Evolutionary conservation across 306 rosid genomes (phyloP).

Genomic region (Lathyrus sativus): DNA sequence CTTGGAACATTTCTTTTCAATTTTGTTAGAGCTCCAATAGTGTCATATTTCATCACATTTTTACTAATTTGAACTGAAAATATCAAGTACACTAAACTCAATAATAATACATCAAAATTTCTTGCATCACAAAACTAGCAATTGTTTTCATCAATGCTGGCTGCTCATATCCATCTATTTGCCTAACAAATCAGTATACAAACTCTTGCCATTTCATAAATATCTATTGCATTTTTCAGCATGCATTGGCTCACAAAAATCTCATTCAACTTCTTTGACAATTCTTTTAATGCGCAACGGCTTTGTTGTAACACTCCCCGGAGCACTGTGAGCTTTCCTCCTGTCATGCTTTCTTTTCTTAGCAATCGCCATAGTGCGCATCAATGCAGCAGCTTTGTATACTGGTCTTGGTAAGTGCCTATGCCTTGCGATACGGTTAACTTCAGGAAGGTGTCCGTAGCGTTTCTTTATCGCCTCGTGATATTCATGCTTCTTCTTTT

Average conservation of each 20-base stretch:
- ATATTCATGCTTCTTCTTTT: constrained; percentile 76
- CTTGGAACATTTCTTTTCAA: not conserved
- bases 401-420: constrained; percentile 76
- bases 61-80: constrained; percentile 12
- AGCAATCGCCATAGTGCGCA: constrained; percentile 63
- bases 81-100: not conserved
- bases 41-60: not conserved
- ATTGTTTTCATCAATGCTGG: constrained; percentile 22
- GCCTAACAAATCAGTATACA: constrained; percentile 6
- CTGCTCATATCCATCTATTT: constrained; percentile 27
- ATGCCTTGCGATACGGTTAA: constrained; percentile 82
- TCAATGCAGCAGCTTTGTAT: constrained; percentile 59
- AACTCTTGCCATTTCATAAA: constrained; percentile 21
- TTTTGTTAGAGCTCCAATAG: not conserved
- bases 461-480: constrained; percentile 83
- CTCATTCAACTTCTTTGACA: constrained; percentile 65
- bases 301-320: constrained; percentile 62
- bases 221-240: constrained; percentile 1
- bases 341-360: constrained; percentile 66
- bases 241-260: constrained; percentile 1
- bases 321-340: constrained; percentile 85
- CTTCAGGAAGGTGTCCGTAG: constrained; percentile 81
- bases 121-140: constrained; percentile 29
- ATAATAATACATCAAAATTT: constrained; percentile 35
- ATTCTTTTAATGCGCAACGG: constrained; percentile 68